Percentiles rank a stretch among this genome's conserved stretches.
Conservation (phyloP, 2,329 filamentous ascomycete genomes). For the Tympanopsis confertula region DNA sequence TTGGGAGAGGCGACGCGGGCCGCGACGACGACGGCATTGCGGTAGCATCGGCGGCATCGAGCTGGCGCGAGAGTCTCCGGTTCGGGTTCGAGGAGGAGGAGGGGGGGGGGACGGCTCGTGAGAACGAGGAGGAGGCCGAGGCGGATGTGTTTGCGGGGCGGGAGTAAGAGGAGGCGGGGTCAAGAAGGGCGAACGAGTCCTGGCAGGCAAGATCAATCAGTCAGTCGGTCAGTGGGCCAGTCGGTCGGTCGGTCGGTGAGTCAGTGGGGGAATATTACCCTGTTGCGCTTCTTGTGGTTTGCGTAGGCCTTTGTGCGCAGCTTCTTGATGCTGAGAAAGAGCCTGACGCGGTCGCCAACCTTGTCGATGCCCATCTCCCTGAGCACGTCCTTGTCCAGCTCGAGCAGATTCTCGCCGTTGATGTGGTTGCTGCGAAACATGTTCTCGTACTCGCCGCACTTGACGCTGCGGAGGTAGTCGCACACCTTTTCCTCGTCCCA, state of each 20-base stretch:
- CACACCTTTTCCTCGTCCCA: constrained; percentile 90
- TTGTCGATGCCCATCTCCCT: constrained; percentile 99
- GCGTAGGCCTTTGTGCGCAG: constrained; percentile 65
- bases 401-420: constrained; percentile 89
- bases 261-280: constrained; percentile 54
- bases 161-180: too few species aligned
- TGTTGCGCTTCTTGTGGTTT: constrained; percentile 72
- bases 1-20: too few species aligned
- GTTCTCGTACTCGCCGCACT: constrained; percentile 86
- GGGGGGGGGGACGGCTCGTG: too few species aligned
- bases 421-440: constrained; percentile 88
- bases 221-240: too few species aligned
- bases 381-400: constrained; percentile 91
- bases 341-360: constrained; percentile 86
- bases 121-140: too few species aligned
- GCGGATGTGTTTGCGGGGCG: too few species aligned
- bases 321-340: constrained; percentile 78
- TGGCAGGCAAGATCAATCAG: too few species aligned
- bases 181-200: constrained; percentile 76
- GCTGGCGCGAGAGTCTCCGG: too few species aligned
- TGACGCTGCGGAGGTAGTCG: constrained; percentile 82
- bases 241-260: too few species aligned
- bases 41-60: too few species aligned
- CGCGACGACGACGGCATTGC: too few species aligned
- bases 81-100: too few species aligned